Base-by-base conservation (phyloP, 2,329 filamentous ascomycete species). In the Claviceps quebecensis region DNA sequence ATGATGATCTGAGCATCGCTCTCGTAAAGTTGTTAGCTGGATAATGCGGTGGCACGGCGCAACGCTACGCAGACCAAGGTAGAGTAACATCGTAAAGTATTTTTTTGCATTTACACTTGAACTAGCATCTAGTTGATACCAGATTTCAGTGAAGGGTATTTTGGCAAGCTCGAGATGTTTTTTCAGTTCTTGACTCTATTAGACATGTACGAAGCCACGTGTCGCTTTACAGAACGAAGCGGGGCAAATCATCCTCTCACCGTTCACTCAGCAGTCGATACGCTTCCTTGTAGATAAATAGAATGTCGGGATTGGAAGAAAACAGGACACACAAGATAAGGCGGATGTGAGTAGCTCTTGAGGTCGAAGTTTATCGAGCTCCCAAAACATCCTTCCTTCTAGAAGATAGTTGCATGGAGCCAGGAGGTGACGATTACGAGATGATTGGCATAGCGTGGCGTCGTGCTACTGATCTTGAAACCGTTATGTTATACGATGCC, bases 381-480 rank as follows among this genome's bases (percentile, higher is more conserved):
- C 16, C n/a, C 37, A 6, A 26, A 48, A 4, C 3, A 26, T 1
- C 22, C 39, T 43, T 43, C 2, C 22, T 41, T 41, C 19, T 22
- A 44, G 23, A 23, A 44, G 23, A 14, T 1, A 23, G 19, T 9
- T 16, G 19, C 19, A 16, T 39, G 19, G 22, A 19, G 19, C 19
- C 19, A 19, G 19, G 19, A 26, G 3, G 13, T 7, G 29, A 11
- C 23, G 7, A 43, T 47, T 48, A 52, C 51, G 48, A 53, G 37
- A 53, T 50, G 51, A 53, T 22, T 44, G 16, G 44, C 48, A 47
- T 53, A 37, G 29, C 46, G 17, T 34, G 26, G 39, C 50, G 50
- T 40, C 38, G 51, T 53, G 44, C 34, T 43, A 53, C 51, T 26
- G 4, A n/a, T 43, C 7, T 34, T 44, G 45, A 48, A 53, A 53